Evolutionary conservation across 2,329 filamentous ascomycete genomes (phyloP).

Genomic region (Monosporascus cannonballus): DNA sequence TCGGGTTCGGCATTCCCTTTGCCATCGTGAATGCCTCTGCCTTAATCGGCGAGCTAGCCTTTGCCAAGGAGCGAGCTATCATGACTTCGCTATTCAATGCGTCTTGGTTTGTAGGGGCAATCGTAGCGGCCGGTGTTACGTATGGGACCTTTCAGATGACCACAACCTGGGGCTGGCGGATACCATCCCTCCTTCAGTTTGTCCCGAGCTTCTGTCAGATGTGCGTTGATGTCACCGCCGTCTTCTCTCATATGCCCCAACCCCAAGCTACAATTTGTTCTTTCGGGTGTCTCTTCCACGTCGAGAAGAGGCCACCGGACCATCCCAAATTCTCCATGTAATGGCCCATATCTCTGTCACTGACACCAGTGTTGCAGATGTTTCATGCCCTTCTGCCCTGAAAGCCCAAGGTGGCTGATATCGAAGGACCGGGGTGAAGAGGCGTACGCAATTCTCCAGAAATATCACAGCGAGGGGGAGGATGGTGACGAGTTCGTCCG

Average conservation of each 20-base stretch:
- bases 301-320: too few species aligned
- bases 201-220: slow-evolving; percentile 16
- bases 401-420: slow-evolving; percentile 44
- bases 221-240: background rate
- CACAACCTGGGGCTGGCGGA: slow-evolving; percentile 33
- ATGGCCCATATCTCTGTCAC: background rate
- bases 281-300: too few species aligned
- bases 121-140: slow-evolving; percentile 36
- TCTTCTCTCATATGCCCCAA: too few species aligned
- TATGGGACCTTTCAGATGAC: slow-evolving; percentile 36
- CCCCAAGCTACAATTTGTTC: too few species aligned
- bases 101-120: slow-evolving; percentile 42
- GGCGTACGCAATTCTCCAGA: slow-evolving; percentile 47
- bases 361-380: background rate
- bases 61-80: slow-evolving; percentile 47
- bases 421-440: slow-evolving; percentile 47
- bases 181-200: slow-evolving; percentile 36
- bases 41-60: slow-evolving; percentile 46
- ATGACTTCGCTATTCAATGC: slow-evolving; percentile 50
- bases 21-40: slow-evolving; percentile 30
- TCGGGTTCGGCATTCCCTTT: slow-evolving; percentile 39
- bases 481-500: slow-evolving; percentile 45
- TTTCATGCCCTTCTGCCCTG: slow-evolving; percentile 34
- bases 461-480: slow-evolving; percentile 52
- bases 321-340: background rate